Percentiles rank a stretch among this genome's conserved stretches.
phyloP scores from a whole-genome alignment of 495 filamentous ascomycete species.

The Pyrenopolyporus hunteri region DNA sequence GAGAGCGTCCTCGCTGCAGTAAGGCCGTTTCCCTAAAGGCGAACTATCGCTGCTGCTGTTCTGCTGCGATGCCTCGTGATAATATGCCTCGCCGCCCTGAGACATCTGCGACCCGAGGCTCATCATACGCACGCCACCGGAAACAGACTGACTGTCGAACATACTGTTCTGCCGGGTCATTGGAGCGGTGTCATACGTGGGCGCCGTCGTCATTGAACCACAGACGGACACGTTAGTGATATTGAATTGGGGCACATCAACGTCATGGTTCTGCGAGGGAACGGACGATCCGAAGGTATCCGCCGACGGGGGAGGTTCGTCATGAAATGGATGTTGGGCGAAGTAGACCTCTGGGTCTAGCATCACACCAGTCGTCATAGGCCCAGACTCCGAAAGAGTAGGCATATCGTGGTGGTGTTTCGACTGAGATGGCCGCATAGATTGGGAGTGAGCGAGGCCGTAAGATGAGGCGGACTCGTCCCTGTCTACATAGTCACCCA shows the following conservation, averaged over 20 bases:
- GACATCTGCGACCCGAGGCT: conserved; percentile 52
- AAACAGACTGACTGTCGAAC: conserved; percentile 46
- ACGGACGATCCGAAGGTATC: conserved; percentile 24
- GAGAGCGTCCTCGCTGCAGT: conserved; percentile 39
- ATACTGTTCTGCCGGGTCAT: conserved; percentile 56
- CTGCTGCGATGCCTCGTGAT: conserved; percentile 38
- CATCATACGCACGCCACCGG: conserved; percentile 50
- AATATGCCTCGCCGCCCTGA: conserved; percentile 31
- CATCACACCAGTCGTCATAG: conserved; percentile 31
- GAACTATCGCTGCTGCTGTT: conserved; percentile 39
- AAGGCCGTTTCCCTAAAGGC: conserved; percentile 43
- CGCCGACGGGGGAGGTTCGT: conserved; percentile 15
- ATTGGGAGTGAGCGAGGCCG: conserved; percentile 26
- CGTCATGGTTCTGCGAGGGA: conserved; percentile 30
- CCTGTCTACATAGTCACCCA: conserved; percentile 31
- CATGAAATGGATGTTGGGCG: conserved; percentile 29
- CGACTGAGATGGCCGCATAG: conserved; percentile 32
- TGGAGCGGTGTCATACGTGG: conserved; percentile 50
- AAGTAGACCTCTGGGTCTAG: conserved; percentile 41
- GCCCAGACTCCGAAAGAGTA: conserved; percentile 27
- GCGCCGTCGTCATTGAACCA: conserved; percentile 54
- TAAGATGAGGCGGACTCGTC: conserved; percentile 32
- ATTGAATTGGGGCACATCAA: conserved; percentile 39
- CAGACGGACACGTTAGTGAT: conserved; percentile 45
- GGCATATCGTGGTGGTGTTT: conserved; percentile 37